A percentile compares a stretch with the other conserved stretches of the same genome.
phyloP scores from a whole-genome alignment of 1,284 basidiomycete genomes.

The Melampsora larici-populina region DNA sequence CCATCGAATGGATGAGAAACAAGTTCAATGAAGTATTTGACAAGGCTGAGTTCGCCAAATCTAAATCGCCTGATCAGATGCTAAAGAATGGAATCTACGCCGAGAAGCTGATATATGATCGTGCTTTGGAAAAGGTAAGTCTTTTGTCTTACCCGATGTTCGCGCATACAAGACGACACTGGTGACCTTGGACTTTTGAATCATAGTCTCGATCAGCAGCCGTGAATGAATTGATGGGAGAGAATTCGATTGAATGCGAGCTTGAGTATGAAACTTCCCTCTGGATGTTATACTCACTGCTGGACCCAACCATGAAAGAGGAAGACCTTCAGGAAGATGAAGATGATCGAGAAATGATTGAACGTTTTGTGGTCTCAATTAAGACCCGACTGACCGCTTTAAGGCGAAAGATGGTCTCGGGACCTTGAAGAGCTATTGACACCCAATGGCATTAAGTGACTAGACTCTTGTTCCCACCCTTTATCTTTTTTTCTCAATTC shows the following conservation, averaged over 20 bases:
- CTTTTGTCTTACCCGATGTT: slow-evolving; percentile 69
- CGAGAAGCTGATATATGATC: slow-evolving; percentile 61
- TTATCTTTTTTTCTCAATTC: background rate
- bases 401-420: background rate
- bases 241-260: slow-evolving; percentile 73
- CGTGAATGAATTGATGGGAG: slow-evolving; percentile 80
- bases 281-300: slow-evolving; percentile 83
- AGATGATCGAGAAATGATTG: background rate
- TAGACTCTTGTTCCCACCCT: background rate
- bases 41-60: slow-evolving; percentile 60
- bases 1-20: slow-evolving; percentile 61
- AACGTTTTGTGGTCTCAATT: slow-evolving; percentile 5
- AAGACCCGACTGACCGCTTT: slow-evolving; percentile 1
- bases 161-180: slow-evolving; percentile 58
- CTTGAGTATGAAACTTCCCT: slow-evolving; percentile 89
- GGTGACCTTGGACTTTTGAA: slow-evolving; percentile 47
- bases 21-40: slow-evolving; percentile 62
- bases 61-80: slow-evolving; percentile 56
- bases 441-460: too few relatives aligned
- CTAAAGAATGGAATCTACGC: slow-evolving; percentile 57
- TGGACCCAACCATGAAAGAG: slow-evolving; percentile 81
- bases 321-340: slow-evolving; percentile 50
- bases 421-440: background rate
- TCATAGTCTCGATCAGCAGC: slow-evolving; percentile 83
- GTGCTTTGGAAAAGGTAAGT: slow-evolving; percentile 59